Evolutionary conservation across 2,329 filamentous ascomycete genomes (phyloP).

Genomic region (Trichoderma hamatum): DNA sequence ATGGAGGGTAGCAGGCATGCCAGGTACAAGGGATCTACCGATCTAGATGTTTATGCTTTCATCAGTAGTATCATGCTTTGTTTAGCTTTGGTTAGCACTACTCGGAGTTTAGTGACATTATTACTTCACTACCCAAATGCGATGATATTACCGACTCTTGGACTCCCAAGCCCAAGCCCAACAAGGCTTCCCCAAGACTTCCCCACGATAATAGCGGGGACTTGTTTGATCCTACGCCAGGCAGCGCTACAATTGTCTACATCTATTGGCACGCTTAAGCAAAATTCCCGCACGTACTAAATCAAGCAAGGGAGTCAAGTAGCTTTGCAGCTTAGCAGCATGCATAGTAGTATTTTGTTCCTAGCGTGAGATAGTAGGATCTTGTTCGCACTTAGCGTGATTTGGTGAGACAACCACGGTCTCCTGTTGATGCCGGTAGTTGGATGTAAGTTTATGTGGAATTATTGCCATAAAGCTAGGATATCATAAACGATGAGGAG

Average conservation of each 20-base stretch:
- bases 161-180: neutral
- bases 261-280: slow-evolving; percentile 14
- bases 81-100: neutral
- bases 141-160: neutral
- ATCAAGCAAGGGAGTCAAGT: neutral
- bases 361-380: neutral
- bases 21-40: neutral
- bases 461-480: neutral
- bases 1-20: neutral
- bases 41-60: slow-evolving; percentile 2
- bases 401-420: neutral
- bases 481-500: neutral
- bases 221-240: slow-evolving; percentile 12
- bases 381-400: neutral
- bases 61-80: neutral
- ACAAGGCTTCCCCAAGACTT: neutral
- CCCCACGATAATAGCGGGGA: slow-evolving; percentile 11
- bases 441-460: neutral
- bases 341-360: neutral
- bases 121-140: neutral
- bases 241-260: neutral
- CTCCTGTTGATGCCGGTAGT: slow-evolving; percentile 4
- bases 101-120: neutral
- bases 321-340: neutral
- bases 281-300: slow-evolving; percentile 7